Conservation (phyloP, 75 land plant species). For the Larix kaempferi region DNA sequence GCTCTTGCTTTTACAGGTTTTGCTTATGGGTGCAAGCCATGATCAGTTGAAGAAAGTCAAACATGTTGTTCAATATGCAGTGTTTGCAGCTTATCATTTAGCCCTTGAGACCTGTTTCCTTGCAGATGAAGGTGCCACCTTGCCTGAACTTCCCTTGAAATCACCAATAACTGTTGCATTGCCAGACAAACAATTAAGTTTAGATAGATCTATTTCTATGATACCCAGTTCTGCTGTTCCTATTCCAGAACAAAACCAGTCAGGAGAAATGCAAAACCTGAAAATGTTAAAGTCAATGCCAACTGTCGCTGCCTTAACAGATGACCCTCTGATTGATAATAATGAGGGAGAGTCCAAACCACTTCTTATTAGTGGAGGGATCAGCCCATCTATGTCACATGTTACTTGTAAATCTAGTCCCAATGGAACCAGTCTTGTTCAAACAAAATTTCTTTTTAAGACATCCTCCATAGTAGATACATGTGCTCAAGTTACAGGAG, state of each 20-base stretch:
- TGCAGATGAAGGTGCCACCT: conserved; percentile 72
- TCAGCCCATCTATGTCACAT: neutral
- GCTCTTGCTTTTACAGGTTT: conserved; percentile 49
- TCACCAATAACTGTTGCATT: conserved; percentile 20
- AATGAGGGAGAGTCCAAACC: neutral
- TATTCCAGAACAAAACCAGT: neutral
- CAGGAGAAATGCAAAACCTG: neutral
- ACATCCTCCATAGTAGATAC: neutral
- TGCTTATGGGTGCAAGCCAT: conserved; percentile 70
- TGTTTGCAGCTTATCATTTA: conserved; percentile 85
- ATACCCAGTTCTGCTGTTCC: conserved; percentile 10
- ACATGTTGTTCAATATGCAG: conserved; percentile 61
- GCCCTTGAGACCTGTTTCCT: conserved; percentile 89
- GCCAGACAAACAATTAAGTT: conserved; percentile 18
- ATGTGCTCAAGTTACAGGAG: neutral
- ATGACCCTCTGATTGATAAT: neutral
- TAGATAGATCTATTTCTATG: conserved; percentile 22
- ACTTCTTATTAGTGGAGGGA: neutral
- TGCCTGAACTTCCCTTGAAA: conserved; percentile 36
- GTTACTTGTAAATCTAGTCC: neutral
- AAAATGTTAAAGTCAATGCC: neutral
- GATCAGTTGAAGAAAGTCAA: conserved; percentile 88
- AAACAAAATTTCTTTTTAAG: neutral
- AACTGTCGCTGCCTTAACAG: neutral
- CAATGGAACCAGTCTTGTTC: neutral